Evolutionary conservation across 2,329 filamentous ascomycete genomes (phyloP).

Genomic region (Didymella lethalis): DNA sequence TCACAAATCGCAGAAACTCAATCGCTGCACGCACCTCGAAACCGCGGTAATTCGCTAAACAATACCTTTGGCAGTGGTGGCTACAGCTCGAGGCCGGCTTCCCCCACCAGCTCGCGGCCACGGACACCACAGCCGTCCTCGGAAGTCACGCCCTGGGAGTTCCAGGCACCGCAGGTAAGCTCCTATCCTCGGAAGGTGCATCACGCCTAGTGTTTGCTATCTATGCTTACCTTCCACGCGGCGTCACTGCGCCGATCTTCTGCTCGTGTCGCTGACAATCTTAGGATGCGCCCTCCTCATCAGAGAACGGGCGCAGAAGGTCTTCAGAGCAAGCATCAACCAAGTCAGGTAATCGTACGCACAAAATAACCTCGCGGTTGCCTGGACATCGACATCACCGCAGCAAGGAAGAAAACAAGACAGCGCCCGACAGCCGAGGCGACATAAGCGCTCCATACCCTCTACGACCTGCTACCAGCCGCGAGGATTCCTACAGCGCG

Average conservation of each 20-base stretch:
- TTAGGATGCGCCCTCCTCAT: conserved; percentile 41
- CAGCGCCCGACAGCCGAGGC: conserved; percentile 38
- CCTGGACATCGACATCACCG: conserved; percentile 70
- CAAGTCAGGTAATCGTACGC: conserved; percentile 65
- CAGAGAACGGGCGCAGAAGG: conserved; percentile 45
- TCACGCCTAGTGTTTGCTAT: not conserved
- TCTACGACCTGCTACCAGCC: conserved; percentile 74
- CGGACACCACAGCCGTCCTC: conserved; percentile 86
- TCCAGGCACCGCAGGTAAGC: conserved; percentile 81
- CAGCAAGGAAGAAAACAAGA: conserved; percentile 65
- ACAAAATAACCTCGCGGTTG: conserved; percentile 65
- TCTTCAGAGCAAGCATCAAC: conserved; percentile 47
- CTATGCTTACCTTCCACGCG: not conserved
- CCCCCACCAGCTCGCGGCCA: conserved; percentile 78
- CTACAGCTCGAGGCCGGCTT: conserved; percentile 64
- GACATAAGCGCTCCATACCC: conserved; percentile 58
- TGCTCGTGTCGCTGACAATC: conserved; percentile 25
- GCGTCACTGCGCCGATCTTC: not conserved
- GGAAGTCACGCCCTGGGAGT: conserved; percentile 97
- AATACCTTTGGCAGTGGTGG: conserved; percentile 63
- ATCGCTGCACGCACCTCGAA: conserved; percentile 71
- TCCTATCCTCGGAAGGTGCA: conserved; percentile 10
- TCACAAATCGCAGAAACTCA: conserved; percentile 62
- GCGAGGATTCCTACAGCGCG: conserved; percentile 72
- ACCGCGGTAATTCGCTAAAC: conserved; percentile 83